Percentiles rank a stretch among this genome's conserved stretches.
phyloP scores from a whole-genome alignment of 2,329 filamentous ascomycete species.

The Beauveria brongniartii region DNA sequence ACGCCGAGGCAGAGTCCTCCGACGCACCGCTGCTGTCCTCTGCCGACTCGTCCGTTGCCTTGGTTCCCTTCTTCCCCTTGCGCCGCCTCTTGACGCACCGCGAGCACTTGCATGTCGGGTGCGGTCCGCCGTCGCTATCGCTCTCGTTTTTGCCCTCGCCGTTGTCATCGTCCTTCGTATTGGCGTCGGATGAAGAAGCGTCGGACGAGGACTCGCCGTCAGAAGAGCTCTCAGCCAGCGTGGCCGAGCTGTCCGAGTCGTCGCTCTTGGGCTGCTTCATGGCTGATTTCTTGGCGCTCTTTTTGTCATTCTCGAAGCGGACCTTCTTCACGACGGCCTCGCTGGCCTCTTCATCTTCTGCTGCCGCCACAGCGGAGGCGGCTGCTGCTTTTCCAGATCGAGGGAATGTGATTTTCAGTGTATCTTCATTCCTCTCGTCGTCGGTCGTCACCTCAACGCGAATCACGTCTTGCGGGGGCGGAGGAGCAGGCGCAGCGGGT shows the following conservation, averaged over 20 bases:
- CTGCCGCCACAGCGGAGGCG: conserved; percentile 5
- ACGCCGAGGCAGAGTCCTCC: background rate
- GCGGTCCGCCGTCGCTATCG: background rate
- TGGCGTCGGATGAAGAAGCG: conserved; percentile 15
- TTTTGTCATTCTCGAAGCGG: conserved; percentile 27
- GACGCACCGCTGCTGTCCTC: background rate
- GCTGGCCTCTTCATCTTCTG: conserved; percentile 4
- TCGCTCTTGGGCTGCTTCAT: conserved; percentile 25
- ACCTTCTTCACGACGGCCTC: conserved; percentile 32
- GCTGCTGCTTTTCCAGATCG: conserved; percentile 22
- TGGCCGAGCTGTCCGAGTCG: conserved; percentile 18
- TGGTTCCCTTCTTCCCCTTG: background rate
- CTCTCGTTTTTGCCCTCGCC: background rate
- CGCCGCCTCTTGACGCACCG: background rate
- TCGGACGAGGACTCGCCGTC: conserved; percentile 4
- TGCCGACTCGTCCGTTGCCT: background rate
- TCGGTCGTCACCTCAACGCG: conserved; percentile 40
- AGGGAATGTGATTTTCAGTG: conserved; percentile 40
- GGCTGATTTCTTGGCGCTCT: conserved; percentile 26
- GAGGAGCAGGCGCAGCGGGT: background rate
- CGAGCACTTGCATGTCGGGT: conserved; percentile 6
- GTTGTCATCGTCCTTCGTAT: background rate
- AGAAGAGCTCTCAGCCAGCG: conserved; percentile 7
- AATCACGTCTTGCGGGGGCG: conserved; percentile 24
- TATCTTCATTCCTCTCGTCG: conserved; percentile 43